These are phyloP conservation scores for Phialophora macrospora DNA, from an alignment of 2,329 filamentous ascomycete species.

Conservation along the genomic window DNA sequence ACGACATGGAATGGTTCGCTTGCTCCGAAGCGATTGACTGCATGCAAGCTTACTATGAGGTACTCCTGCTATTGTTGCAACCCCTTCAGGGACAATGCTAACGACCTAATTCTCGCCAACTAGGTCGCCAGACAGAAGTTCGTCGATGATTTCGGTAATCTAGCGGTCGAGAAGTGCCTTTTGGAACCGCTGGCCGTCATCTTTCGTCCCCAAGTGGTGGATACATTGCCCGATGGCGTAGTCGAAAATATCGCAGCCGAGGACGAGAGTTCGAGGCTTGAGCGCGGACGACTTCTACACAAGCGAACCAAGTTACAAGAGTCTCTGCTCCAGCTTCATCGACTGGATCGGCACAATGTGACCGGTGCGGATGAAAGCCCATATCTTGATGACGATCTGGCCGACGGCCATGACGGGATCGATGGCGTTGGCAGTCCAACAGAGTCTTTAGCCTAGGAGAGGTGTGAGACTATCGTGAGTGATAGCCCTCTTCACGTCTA, in stretches of 20 bases:
- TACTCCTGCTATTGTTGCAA: background rate
- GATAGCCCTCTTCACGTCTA: too few relatives aligned
- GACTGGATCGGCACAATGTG: slow-evolving; percentile 23
- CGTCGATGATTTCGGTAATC: slow-evolving; percentile 48
- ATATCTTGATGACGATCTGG: background rate
- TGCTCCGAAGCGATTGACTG: slow-evolving; percentile 48
- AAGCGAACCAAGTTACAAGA: slow-evolving; percentile 20
- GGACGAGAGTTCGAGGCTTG: slow-evolving; percentile 32
- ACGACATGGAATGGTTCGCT: slow-evolving; percentile 47
- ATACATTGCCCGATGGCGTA: slow-evolving; percentile 34
- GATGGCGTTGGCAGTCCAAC: background rate
- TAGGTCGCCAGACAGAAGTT: slow-evolving; percentile 50
- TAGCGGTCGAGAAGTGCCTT: slow-evolving; percentile 47
- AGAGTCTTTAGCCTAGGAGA: background rate
- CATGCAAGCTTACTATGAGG: slow-evolving; percentile 55
- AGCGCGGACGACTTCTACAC: slow-evolving; percentile 21
- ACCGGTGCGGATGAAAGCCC: slow-evolving; percentile 9
- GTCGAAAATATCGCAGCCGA: slow-evolving; percentile 40
- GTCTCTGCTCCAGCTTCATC: slow-evolving; percentile 17
- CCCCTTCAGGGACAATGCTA: background rate
- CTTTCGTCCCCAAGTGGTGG: slow-evolving; percentile 38
- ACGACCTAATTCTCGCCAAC: background rate
- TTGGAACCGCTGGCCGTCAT: slow-evolving; percentile 41
- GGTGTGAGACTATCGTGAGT: background rate
- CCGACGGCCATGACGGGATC: background rate